A percentile compares a stretch with the other conserved stretches of the same genome.
These are phyloP conservation scores for Cyberlindnera petersonii DNA, from an alignment of 805 yeast genomes.

Conservation along the genomic window DNA sequence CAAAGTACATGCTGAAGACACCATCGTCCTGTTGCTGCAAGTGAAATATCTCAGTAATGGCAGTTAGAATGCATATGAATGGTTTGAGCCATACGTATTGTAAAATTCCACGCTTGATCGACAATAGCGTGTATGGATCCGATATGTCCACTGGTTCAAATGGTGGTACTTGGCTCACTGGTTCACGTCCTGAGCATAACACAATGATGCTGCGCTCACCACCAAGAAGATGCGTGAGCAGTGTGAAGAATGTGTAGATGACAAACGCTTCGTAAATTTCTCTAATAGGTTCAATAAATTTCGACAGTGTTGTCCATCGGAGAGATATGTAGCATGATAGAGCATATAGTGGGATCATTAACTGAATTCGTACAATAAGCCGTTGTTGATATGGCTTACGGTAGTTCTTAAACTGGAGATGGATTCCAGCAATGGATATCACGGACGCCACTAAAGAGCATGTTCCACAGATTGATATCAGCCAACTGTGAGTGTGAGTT, in stretches of 20 bases:
- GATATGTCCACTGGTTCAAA: conserved; percentile 69
- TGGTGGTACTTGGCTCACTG: conserved; percentile 60
- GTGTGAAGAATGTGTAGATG: conserved; percentile 84
- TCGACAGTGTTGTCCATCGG: conserved; percentile 40
- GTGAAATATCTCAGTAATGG: conserved; percentile 44
- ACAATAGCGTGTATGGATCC: conserved; percentile 75
- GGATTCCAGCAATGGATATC: conserved; percentile 15
- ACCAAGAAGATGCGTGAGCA: conserved; percentile 78
- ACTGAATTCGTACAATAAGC: conserved; percentile 71
- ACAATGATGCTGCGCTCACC: conserved; percentile 88
- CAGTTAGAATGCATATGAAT: conserved; percentile 55
- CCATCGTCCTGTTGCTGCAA: conserved; percentile 41
- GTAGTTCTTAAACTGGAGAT: conserved; percentile 60
- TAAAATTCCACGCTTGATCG: conserved; percentile 76
- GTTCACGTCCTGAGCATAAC: conserved; percentile 63
- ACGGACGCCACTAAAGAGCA: conserved; percentile 11
- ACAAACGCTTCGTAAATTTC: conserved; percentile 96
- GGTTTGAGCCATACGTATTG: conserved; percentile 98
- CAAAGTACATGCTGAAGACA: conserved; percentile 47
- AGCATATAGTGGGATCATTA: conserved; percentile 80
- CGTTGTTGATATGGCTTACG: conserved; percentile 88
- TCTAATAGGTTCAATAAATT: conserved; percentile 64
- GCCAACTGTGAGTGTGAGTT: conserved; percentile 11
- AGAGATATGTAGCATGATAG: conserved; percentile 61
- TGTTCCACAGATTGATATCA: conserved; percentile 10